phyloP scores from a whole-genome alignment of 441 rosid genomes.

The Melastoma candidum region DNA sequence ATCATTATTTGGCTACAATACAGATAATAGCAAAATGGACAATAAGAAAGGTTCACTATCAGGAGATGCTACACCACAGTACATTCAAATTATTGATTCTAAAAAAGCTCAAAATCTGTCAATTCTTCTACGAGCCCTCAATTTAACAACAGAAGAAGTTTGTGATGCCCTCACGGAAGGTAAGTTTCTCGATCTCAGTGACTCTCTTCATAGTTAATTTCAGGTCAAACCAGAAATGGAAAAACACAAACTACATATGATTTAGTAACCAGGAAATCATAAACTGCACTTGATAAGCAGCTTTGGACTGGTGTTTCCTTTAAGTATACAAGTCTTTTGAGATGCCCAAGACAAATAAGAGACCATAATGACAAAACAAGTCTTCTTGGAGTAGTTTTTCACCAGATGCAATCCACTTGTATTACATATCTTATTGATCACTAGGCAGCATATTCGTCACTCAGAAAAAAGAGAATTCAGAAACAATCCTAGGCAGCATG shows the following conservation, averaged over 20 bases:
- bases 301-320: too few relatives aligned
- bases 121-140: conserved; percentile 78
- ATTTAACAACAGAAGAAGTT: conserved; percentile 81
- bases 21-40: conserved; percentile 35
- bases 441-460: too few relatives aligned
- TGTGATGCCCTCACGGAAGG: conserved; percentile 89
- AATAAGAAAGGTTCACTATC: conserved; percentile 37
- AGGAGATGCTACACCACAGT: conserved; percentile 38
- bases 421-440: too few relatives aligned
- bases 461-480: too few relatives aligned
- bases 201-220: background rate
- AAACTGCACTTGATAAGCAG: too few relatives aligned
- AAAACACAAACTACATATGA: too few relatives aligned
- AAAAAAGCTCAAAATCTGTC: conserved; percentile 89
- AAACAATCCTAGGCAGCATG: background rate
- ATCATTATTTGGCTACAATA: conserved; percentile 67
- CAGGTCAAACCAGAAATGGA: background rate
- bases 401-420: too few relatives aligned
- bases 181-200: conserved; percentile 2
- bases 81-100: conserved; percentile 71
- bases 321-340: too few relatives aligned
- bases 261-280: too few relatives aligned
- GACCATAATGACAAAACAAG: too few relatives aligned
- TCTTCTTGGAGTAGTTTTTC: too few relatives aligned
- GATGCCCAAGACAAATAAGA: too few relatives aligned